Evolutionary conservation across 306 rosid species (phyloP), one percentile per base, ranked within the genome.

Genomic region (Datisca glomerata): DNA sequence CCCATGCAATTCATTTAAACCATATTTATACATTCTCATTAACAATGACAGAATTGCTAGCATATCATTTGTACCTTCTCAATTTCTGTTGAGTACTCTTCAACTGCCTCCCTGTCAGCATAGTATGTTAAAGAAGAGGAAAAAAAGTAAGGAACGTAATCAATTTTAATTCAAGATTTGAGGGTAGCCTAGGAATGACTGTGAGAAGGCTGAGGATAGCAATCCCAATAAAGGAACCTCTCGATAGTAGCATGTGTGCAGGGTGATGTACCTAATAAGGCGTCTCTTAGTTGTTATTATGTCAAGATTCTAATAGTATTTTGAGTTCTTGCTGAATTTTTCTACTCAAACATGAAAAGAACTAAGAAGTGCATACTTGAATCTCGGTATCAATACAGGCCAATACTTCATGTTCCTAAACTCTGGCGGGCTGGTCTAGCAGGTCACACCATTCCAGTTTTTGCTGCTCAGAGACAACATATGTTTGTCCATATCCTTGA

Each of bases 381-480:
- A 65, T 15, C 55, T 49, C 39, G 60, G 55, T 46, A 49, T 9
- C 1, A 31, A 6, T 1, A 40, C 33, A 7, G 68, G 73, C 68
- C 68, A 60, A 43, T 54, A 28, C 24, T 60, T 62, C 10, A 45
- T 37, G 23, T 55, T 67, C 29, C 68, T 49, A 12, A 18, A 4
- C 16, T 60, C 42, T 21, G 21, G 45, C 4, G 68, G 68, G 21
- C 14, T n/a, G 18, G 39, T 29, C 0, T 6, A 35, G 11, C 17
- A 45, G 12, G 43, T 70, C 61, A 16, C 37, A n/a, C 72, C 71
- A 70, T 22, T 59, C 61, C 41, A 55, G 56, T 12, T 49, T 60
- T 27, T 70, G 60, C 2, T 60, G 18, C 41, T 59, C 68, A 1
- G 60, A 55, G 3, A 53, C 53, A 5, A 58, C 66, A 14, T 34